phyloP scores from a whole-genome alignment of 1,284 basidiomycete genomes.

The Fistulinella cinereoalba region DNA sequence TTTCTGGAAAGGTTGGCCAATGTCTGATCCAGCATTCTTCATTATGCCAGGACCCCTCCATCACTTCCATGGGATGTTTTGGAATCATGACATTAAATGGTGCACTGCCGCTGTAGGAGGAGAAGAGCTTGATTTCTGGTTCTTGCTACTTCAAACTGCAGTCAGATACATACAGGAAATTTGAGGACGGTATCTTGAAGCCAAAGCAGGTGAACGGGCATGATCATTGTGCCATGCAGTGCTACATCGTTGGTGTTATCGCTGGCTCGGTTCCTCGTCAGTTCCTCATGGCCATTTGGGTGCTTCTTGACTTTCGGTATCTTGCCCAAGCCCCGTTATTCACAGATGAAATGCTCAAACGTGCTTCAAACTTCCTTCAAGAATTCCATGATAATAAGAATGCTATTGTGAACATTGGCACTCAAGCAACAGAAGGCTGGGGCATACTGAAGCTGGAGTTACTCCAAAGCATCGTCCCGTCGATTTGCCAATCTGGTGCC shows the following conservation, averaged over 20 bases:
- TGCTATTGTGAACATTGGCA: background rate
- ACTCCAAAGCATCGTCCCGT: background rate
- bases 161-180: background rate
- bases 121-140: background rate
- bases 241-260: background rate
- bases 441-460: conserved; percentile 3
- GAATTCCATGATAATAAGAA: conserved; percentile 2
- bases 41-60: background rate
- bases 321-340: background rate
- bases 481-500: background rate
- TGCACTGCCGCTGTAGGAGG: background rate
- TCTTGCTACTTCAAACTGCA: background rate
- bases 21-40: background rate
- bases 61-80: background rate
- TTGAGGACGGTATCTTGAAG: background rate
- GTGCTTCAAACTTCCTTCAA: background rate
- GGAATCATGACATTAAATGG: conserved; percentile 1
- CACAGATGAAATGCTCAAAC: background rate
- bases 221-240: background rate
- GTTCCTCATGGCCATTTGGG: background rate
- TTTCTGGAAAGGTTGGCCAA: conserved; percentile 1
- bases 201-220: background rate
- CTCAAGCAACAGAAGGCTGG: background rate
- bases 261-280: background rate
- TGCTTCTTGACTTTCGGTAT: background rate